These are phyloP conservation scores for Pleurotus sapidus DNA, from an alignment of 768 basidiomycete genomes.

Conservation along the genomic window DNA sequence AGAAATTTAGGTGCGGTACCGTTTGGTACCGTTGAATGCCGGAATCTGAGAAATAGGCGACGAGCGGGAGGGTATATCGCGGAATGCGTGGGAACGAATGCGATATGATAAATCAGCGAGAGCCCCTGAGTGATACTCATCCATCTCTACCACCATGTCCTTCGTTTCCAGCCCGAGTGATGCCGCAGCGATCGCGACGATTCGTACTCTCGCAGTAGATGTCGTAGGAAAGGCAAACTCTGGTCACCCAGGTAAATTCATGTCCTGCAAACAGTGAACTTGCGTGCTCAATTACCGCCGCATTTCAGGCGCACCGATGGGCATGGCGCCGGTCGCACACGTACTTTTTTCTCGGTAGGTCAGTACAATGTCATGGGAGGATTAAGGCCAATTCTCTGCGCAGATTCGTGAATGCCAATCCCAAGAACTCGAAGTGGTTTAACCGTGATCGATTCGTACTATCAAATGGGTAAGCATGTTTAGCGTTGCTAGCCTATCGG, in stretches of 20 bases:
- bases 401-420: conserved; percentile 87
- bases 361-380: background rate
- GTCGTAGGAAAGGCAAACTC: conserved; percentile 88
- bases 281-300: conserved; percentile 6
- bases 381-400: background rate
- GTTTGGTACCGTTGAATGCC: conserved; percentile 7
- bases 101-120: conserved; percentile 1
- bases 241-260: conserved; percentile 74
- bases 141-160: conserved; percentile 34
- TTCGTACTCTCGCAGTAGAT: conserved; percentile 74
- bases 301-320: conserved; percentile 83
- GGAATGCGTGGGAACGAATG: conserved; percentile 6
- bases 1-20: background rate
- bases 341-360: conserved; percentile 72
- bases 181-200: conserved; percentile 62
- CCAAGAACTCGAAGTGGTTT: conserved; percentile 88
- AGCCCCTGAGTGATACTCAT: conserved; percentile 13
- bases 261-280: background rate
- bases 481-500: background rate
- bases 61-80: background rate
- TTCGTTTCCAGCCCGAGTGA: conserved; percentile 44
- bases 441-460: conserved; percentile 97
- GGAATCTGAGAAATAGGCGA: background rate
- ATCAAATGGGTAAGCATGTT: conserved; percentile 79
- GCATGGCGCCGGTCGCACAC: conserved; percentile 83